Evolutionary conservation across 2,329 filamentous ascomycete genomes (phyloP).

Genomic region (Exophiala sp.): DNA sequence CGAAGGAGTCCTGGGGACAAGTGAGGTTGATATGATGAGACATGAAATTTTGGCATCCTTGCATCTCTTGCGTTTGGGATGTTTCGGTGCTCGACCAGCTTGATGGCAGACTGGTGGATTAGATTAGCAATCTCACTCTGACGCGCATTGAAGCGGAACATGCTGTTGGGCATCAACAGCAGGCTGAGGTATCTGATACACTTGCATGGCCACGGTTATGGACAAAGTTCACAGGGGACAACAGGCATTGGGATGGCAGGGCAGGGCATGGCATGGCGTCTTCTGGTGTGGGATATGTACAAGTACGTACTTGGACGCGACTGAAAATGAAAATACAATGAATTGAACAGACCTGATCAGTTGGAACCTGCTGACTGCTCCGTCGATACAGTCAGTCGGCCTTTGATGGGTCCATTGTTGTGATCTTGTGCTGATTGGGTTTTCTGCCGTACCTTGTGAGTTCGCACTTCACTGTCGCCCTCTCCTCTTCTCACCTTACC

Average conservation of each 20-base stretch:
- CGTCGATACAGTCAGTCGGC: no score
- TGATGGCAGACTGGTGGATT: background rate
- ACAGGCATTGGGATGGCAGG: background rate
- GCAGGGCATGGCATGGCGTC: background rate
- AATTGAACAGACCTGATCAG: background rate
- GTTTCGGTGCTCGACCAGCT: background rate
- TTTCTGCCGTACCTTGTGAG: background rate
- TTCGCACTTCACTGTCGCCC: background rate
- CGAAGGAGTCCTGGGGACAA: background rate
- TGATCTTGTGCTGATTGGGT: background rate
- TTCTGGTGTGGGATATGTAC: background rate
- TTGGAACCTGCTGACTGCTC: no score
- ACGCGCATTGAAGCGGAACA: no score
- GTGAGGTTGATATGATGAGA: conserved; percentile 1
- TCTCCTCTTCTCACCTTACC: no score
- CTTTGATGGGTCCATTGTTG: no score
- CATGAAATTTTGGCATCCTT: conserved; percentile 6
- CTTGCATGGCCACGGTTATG: background rate
- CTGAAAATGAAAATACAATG: conserved; percentile 2
- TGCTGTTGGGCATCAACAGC: background rate
- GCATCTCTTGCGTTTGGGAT: conserved; percentile 1
- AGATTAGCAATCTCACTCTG: background rate
- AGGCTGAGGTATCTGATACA: background rate
- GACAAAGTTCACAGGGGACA: background rate
- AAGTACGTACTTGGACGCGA: background rate